phyloP scores from a whole-genome alignment of 768 basidiomycete species.

The Suillus ampliporus region DNA sequence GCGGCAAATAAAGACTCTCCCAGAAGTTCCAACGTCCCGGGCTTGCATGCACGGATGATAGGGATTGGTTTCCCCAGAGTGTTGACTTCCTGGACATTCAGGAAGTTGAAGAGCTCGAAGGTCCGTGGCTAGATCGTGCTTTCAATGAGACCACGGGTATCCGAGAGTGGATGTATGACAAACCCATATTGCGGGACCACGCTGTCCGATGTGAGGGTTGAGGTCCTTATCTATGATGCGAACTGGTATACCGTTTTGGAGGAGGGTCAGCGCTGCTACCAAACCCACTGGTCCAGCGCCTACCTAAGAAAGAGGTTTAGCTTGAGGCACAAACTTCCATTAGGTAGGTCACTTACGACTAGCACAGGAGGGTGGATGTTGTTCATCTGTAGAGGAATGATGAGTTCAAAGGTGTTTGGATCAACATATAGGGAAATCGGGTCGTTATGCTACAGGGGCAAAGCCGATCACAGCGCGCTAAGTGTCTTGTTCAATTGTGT shows the following conservation, averaged over 20 bases:
- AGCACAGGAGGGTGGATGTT: conserved; percentile 9
- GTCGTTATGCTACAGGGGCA: neutral
- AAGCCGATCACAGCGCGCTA: neutral
- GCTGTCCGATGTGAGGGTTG: conserved; percentile 41
- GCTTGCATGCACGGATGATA: conserved; percentile 40
- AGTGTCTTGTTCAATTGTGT: neutral
- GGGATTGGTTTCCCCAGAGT: conserved; percentile 33
- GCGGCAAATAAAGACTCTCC: conserved; percentile 21
- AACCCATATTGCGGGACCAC: conserved; percentile 46
- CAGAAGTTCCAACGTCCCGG: conserved; percentile 5
- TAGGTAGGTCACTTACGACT: neutral
- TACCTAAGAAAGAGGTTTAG: conserved; percentile 3
- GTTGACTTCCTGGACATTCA: conserved; percentile 44
- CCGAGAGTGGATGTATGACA: conserved; percentile 5
- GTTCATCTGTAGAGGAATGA: neutral
- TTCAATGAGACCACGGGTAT: neutral
- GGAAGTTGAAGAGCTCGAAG: conserved; percentile 44
- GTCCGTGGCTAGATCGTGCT: conserved; percentile 44
- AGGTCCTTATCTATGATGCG: conserved; percentile 22
- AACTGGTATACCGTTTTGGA: conserved; percentile 18
- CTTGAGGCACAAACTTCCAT: too few relatives aligned
- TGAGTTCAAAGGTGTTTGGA: neutral
- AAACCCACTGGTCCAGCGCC: conserved; percentile 17
- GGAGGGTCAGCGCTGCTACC: conserved; percentile 18
- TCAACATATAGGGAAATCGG: neutral